Evolutionary conservation across 2,329 filamentous ascomycete genomes (phyloP), one percentile per base, ranked within the genome.

Genomic region (Myriosclerotinia curreyana): DNA sequence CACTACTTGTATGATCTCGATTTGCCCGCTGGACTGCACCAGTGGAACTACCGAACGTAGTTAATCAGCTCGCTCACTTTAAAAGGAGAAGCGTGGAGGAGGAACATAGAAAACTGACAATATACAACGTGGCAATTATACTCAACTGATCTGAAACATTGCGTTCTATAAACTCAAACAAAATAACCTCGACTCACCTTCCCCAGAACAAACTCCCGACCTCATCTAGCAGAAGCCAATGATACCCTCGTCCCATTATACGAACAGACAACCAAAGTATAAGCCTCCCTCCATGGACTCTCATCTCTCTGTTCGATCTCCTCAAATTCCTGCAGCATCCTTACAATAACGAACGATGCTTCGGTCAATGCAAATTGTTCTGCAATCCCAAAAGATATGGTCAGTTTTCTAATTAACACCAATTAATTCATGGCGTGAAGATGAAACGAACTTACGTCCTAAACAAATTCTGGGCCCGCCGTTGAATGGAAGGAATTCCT

Each of bases 401-500:
- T 46, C 12, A 53, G 20, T 12, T 4, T 1, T 34, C 17, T 36
- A 7, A 22, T n/a, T 22, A 14, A 17, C 7, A 3, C 11, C 14
- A 44, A 9, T 22, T 5, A 14, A 3, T 51, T 4, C 5, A 17
- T 0, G 1, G 11, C 11, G 7, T 25, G 14, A 6, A 20, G 20
- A 25, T 5, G 22, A 8, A 20, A 28, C 5, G 2, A 36, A 51
- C 60, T 48, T 54, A 62, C 38, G 46, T 6, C 88, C 87, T 66
- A 91, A 83, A 75, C 88, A 90, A 73, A 89, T 88, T 48, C 88
- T 79, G 51, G 87, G 86, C 1, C 87, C 88, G 12, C 86, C 86
- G 73, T 89, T 90, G 75, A 91, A 90, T 11, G 88, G 88, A 44
- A 90, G 80, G 73, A 88, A 91, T 68, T 87, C 82, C 83, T 87